Evolutionary conservation across 441 rosid species (phyloP).

Genomic region (Populus hybrid): DNA sequence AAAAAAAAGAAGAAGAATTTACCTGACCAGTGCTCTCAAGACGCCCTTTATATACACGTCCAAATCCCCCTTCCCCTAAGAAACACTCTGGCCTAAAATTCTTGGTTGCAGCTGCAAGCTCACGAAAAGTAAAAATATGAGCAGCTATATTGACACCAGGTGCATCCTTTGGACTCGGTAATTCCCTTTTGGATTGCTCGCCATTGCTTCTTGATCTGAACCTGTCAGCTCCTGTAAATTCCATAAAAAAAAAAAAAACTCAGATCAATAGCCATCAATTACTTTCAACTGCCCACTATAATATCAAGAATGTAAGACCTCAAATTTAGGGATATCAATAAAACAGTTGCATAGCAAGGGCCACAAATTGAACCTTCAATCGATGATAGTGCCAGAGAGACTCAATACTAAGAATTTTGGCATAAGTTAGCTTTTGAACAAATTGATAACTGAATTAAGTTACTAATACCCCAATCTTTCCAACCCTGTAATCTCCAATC

Average conservation of each 20-base stretch:
- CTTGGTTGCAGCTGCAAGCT: slow-evolving; percentile 88
- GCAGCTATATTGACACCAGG: slow-evolving; percentile 68
- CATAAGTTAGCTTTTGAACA: background rate
- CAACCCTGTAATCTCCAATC: slow-evolving; percentile 8
- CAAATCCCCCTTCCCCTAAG: slow-evolving; percentile 98
- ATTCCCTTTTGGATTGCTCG: slow-evolving; percentile 61
- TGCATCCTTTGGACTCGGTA: slow-evolving; percentile 53
- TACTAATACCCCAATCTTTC: background rate
- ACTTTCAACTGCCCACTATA: slow-evolving; percentile 2
- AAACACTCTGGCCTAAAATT: slow-evolving; percentile 89
- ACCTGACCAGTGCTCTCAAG: slow-evolving; percentile 97
- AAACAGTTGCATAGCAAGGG: slow-evolving; percentile 2
- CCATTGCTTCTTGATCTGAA: slow-evolving; percentile 62
- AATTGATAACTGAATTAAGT: background rate
- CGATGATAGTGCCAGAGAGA: too few species aligned
- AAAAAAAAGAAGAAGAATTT: background rate
- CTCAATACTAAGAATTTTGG: background rate
- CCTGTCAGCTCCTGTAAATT: slow-evolving; percentile 71
- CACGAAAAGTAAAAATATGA: slow-evolving; percentile 79
- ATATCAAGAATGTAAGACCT: slow-evolving; percentile 5
- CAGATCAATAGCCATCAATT: slow-evolving; percentile 2
- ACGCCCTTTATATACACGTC: slow-evolving; percentile 85
- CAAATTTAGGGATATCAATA: background rate
- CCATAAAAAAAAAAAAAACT: slow-evolving; percentile 21
- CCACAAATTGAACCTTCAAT: too few species aligned